Evolutionary conservation across 768 basidiomycete genomes (phyloP).

Genomic region (Dentipellis sp.): DNA sequence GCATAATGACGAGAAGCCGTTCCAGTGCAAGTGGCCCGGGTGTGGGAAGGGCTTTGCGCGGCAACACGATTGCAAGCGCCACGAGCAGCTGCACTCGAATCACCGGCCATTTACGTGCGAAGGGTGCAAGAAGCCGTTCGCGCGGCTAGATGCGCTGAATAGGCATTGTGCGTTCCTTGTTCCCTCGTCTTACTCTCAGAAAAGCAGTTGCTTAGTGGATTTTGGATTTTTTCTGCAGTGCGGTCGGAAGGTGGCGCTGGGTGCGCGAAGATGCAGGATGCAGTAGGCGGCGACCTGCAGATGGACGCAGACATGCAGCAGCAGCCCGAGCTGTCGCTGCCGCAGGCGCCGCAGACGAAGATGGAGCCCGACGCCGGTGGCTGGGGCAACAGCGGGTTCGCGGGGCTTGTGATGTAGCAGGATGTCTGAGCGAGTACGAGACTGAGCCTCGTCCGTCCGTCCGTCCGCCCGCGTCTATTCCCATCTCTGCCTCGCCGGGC

Average conservation of each 20-base stretch:
- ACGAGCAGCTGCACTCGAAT: constrained; percentile 91
- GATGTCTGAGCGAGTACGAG: neutral
- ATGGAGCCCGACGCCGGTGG: neutral
- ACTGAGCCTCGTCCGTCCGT: neutral
- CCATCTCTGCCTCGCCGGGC: neutral
- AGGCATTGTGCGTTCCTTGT: constrained; percentile 64
- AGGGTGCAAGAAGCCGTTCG: constrained; percentile 89
- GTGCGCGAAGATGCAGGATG: constrained; percentile 41
- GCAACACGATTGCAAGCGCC: constrained; percentile 95
- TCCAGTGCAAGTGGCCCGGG: constrained; percentile 90
- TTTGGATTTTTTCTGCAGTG: constrained; percentile 30
- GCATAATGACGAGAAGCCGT: constrained; percentile 92
- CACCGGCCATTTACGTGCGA: constrained; percentile 89
- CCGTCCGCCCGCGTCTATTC: neutral
- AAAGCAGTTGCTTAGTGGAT: neutral
- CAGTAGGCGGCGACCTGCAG: neutral
- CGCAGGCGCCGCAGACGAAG: too few species aligned
- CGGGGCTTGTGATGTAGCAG: neutral
- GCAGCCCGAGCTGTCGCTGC: neutral
- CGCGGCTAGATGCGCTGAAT: constrained; percentile 90
- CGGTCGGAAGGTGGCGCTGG: constrained; percentile 79
- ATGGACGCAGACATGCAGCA: neutral
- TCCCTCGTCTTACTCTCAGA: neutral
- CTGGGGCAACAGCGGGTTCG: neutral
- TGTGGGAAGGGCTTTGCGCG: constrained; percentile 91